Percentiles rank a stretch among this genome's conserved stretches.
Conservation (phyloP, 495 filamentous ascomycete species). For the Niebla homalea region DNA sequence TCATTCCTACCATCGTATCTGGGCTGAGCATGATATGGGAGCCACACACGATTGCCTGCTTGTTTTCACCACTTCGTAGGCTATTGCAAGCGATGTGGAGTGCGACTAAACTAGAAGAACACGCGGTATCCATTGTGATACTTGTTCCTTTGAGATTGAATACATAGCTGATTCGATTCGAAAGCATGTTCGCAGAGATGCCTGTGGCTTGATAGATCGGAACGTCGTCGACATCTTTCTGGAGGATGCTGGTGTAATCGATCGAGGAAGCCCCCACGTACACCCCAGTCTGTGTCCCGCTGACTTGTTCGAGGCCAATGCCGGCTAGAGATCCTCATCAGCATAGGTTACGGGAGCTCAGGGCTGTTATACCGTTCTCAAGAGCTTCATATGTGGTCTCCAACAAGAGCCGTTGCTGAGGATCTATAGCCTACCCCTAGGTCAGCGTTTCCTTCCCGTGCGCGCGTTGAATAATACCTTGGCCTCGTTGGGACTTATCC, state of each 20-base stretch:
- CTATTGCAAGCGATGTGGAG: constrained; percentile 31
- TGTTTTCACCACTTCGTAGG: constrained; percentile 27
- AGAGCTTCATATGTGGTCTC: constrained; percentile 43
- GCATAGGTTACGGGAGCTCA: neutral
- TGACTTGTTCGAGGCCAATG: neutral
- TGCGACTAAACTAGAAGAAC: constrained; percentile 29
- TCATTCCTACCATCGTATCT: constrained; percentile 1
- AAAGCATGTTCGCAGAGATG: constrained; percentile 12
- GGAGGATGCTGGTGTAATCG: neutral
- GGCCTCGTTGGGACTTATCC: constrained; percentile 38
- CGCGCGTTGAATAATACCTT: constrained; percentile 11
- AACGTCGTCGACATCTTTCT: neutral
- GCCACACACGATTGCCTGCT: constrained; percentile 18
- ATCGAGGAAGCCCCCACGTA: neutral
- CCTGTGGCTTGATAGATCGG: constrained; percentile 2
- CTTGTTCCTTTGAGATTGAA: constrained; percentile 35
- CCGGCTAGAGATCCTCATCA: neutral
- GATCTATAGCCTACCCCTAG: constrained; percentile 33
- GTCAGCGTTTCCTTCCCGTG: neutral
- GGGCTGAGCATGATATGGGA: constrained; percentile 2
- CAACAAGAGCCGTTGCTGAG: constrained; percentile 41
- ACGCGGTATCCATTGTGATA: constrained; percentile 38
- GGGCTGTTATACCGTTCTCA: constrained; percentile 24
- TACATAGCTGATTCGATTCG: constrained; percentile 37
- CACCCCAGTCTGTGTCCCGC: neutral